Evolutionary conservation across 148 eudicot species (phyloP).

Genomic region (Fallopia convolvulus): DNA sequence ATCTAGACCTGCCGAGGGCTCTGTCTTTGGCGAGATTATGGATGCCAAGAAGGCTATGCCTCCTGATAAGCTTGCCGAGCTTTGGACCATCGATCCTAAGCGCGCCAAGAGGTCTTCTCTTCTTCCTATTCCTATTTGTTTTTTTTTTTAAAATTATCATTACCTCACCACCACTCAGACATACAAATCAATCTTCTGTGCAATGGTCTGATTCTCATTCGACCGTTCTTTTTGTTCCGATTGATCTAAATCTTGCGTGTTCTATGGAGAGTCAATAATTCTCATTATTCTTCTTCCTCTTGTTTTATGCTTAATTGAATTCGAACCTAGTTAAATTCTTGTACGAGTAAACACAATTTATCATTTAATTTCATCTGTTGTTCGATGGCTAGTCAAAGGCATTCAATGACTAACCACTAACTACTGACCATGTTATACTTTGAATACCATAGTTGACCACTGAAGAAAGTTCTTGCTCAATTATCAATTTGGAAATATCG

Average conservation of each 20-base stretch:
- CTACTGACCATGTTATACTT: neutral
- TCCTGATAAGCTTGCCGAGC: constrained; percentile 49
- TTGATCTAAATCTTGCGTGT: neutral
- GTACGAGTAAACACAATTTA: neutral
- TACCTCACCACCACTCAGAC: neutral
- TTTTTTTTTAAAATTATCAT: neutral
- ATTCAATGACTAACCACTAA: neutral
- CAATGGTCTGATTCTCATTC: neutral
- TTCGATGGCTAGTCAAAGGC: neutral
- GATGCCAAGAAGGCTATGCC: constrained; percentile 49
- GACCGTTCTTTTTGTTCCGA: neutral
- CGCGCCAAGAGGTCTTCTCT: constrained; percentile 51
- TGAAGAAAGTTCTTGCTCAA: constrained; percentile 2
- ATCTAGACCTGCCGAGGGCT: constrained; percentile 9
- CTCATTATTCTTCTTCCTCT: neutral
- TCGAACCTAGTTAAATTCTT: neutral
- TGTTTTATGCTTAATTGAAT: neutral
- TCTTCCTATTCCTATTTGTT: neutral
- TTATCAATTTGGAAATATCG: neutral
- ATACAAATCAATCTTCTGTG: neutral
- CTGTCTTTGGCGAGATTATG: constrained; percentile 25
- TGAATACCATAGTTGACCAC: neutral
- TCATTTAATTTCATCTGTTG: neutral
- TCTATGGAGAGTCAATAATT: neutral
- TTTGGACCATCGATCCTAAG: constrained; percentile 52